A percentile compares a stretch with the other conserved stretches of the same genome.
These are phyloP conservation scores for Aspergillus fischeri DNA, from an alignment of 2,329 filamentous ascomycete species.

Conservation along the genomic window DNA sequence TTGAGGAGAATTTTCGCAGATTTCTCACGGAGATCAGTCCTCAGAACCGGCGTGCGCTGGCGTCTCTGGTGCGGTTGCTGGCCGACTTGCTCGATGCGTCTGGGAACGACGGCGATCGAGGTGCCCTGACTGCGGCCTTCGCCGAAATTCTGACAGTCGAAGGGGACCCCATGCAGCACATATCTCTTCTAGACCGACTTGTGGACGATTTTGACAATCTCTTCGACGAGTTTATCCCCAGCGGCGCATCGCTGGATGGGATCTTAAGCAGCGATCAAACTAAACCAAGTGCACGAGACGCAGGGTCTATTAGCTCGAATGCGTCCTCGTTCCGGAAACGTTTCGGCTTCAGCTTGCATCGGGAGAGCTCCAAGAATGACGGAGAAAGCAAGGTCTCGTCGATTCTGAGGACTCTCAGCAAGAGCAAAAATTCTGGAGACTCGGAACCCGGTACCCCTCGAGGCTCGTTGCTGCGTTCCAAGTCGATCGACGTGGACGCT, in stretches of 20 bases:
- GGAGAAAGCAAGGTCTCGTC: constrained; percentile 67
- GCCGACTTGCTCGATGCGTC: constrained; percentile 86
- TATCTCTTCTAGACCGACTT: constrained; percentile 81
- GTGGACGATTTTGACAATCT: constrained; percentile 86
- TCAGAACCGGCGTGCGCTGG: constrained; percentile 70
- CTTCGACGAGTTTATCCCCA: constrained; percentile 63
- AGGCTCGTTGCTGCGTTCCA: constrained; percentile 63
- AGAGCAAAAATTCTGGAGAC: constrained; percentile 62
- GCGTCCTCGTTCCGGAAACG: constrained; percentile 79
- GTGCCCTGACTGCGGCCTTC: constrained; percentile 82
- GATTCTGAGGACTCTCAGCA: constrained; percentile 84
- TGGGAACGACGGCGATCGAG: constrained; percentile 84
- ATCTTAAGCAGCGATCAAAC: constrained; percentile 52
- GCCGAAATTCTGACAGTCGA: constrained; percentile 78
- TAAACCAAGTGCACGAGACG: constrained; percentile 58
- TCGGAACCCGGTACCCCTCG: constrained; percentile 66
- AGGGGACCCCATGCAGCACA: constrained; percentile 73
- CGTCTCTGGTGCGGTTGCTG: constrained; percentile 76
- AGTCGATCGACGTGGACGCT: constrained; percentile 69
- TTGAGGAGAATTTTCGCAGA: constrained; percentile 55
- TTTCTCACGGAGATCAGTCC: constrained; percentile 52
- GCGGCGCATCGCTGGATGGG: constrained; percentile 41
- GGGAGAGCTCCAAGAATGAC: constrained; percentile 73
- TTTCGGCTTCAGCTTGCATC: constrained; percentile 74
- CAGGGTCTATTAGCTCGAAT: constrained; percentile 77